Base-by-base conservation (phyloP, 441 rosid species). In the Erodium moschatum region DNA sequence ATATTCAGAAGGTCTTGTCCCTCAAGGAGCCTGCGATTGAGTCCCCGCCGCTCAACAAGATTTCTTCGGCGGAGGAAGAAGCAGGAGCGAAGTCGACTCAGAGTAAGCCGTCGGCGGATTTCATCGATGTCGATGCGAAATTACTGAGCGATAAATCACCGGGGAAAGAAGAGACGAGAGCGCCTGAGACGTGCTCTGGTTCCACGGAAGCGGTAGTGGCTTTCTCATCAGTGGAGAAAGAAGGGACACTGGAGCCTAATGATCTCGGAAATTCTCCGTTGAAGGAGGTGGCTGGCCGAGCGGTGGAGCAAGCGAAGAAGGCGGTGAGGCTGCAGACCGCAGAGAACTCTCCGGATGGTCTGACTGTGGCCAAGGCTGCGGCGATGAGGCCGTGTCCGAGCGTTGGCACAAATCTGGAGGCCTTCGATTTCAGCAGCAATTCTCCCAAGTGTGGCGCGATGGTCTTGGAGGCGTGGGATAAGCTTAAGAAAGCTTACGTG, bases 401-500 rank as follows among this genome's bases (percentile, higher is more conserved):
- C 27, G 20, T 79, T 16, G 67, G 75, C 42, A 70, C 67, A 48
- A 80, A 74, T 67, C 79, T 81, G 19, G 74, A 70, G 67, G 31
- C 16, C 60, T 73, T 70, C 11, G 83, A 73, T 35, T 46, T 69
- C 33, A 61, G 40, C 19, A 67, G 18, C 12, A 0, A 50, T 31
- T 65, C 70, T 62, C 71, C 40, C 5, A 67, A 44, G 62, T 71
- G 79, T 67, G 74, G 65, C 63, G 68, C 82, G 4, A 80, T 79
- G 81, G 70, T 79, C 76, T 83, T 77, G 18, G 84, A 84, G 16
- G 87, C 84, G 2, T 81, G 82, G 82, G 82, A 84, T 38, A 67
- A 66, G 56, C 78, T 84, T 29, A 73, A 76, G 64, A 80, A 65
- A 33, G 80, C 87, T 12, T 75, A 74, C 48, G 73, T 81, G 7